Conservation (phyloP, 2,329 filamentous ascomycete species). For the Nothomitra cinnamomea region DNA sequence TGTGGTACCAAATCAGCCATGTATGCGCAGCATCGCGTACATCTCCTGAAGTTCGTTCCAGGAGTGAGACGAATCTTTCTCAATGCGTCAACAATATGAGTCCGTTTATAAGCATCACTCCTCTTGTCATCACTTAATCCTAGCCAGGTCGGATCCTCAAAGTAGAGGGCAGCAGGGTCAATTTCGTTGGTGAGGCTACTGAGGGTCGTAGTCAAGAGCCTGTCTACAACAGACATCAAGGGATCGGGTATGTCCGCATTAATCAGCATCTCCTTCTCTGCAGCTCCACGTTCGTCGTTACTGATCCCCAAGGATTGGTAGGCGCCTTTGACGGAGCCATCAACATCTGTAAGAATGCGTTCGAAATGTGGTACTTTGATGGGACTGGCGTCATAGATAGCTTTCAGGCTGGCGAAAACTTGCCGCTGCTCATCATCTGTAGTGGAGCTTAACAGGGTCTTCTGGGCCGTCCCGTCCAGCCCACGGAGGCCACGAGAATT, state of each 20-base stretch:
- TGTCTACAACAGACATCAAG: conserved; percentile 29
- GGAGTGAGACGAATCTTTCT: conserved; percentile 27
- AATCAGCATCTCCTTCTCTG: conserved; percentile 36
- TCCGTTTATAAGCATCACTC: conserved; percentile 42
- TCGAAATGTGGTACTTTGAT: conserved; percentile 30
- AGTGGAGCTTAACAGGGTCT: not conserved
- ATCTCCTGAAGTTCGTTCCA: conserved; percentile 3
- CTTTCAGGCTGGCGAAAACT: conserved; percentile 28
- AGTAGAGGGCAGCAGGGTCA: conserved; percentile 52
- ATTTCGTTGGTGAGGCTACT: conserved; percentile 39
- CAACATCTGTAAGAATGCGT: conserved; percentile 37
- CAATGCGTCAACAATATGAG: conserved; percentile 40
- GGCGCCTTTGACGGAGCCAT: conserved; percentile 44
- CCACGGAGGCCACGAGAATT: not conserved
- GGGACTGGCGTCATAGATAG: conserved; percentile 28
- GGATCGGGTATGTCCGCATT: conserved; percentile 33
- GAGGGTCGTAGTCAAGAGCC: conserved; percentile 33
- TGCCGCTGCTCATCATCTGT: conserved; percentile 3
- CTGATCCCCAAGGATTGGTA: conserved; percentile 30
- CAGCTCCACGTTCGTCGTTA: conserved; percentile 27
- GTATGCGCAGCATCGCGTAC: conserved; percentile 4
- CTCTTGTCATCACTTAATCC: conserved; percentile 43
- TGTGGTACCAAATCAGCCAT: conserved; percentile 7
- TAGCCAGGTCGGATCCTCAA: conserved; percentile 53
- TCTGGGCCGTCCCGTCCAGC: not conserved